A percentile compares a stretch with the other conserved stretches of the same genome.
phyloP scores from a whole-genome alignment of 305 asterid genomes.

The Vinca major region DNA sequence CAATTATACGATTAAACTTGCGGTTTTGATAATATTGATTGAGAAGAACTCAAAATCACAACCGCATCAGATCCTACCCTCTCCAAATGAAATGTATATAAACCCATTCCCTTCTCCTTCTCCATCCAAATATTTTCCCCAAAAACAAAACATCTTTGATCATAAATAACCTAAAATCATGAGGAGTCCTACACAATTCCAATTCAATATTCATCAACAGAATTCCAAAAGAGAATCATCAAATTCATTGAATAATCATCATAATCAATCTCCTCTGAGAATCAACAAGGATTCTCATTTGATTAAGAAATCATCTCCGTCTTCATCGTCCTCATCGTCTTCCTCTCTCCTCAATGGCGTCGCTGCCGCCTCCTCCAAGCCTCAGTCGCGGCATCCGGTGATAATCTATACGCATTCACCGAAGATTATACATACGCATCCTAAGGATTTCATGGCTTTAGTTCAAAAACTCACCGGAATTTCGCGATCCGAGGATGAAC shows the following conservation, averaged over 20 bases:
- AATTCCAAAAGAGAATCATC: slow-evolving; percentile 15
- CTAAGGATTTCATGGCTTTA: slow-evolving; percentile 36
- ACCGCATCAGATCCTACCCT: no score
- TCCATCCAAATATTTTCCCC: neutral
- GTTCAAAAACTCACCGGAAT: slow-evolving; percentile 43
- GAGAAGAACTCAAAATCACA: no score
- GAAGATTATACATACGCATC: slow-evolving; percentile 25
- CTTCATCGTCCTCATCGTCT: slow-evolving; percentile 9
- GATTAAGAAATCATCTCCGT: slow-evolving; percentile 24
- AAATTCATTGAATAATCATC: neutral
- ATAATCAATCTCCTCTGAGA: slow-evolving; percentile 14
- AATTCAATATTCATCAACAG: slow-evolving; percentile 10
- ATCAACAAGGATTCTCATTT: slow-evolving; percentile 24
- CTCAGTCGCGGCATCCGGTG: slow-evolving; percentile 24
- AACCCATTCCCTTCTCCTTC: neutral
- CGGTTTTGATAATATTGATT: no score
- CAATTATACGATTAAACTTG: no score
- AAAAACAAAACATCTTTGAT: neutral
- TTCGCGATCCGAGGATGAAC: slow-evolving; percentile 15
- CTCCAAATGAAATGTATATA: no score
- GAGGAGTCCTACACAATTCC: slow-evolving; percentile 16
- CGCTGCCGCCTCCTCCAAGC: neutral
- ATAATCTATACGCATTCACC: slow-evolving; percentile 44
- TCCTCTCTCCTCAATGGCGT: slow-evolving; percentile 12
- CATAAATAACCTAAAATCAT: neutral